A percentile compares a stretch with the other conserved stretches of the same genome.
Conservation (phyloP, 805 yeast species). For the Candida ficus region DNA sequence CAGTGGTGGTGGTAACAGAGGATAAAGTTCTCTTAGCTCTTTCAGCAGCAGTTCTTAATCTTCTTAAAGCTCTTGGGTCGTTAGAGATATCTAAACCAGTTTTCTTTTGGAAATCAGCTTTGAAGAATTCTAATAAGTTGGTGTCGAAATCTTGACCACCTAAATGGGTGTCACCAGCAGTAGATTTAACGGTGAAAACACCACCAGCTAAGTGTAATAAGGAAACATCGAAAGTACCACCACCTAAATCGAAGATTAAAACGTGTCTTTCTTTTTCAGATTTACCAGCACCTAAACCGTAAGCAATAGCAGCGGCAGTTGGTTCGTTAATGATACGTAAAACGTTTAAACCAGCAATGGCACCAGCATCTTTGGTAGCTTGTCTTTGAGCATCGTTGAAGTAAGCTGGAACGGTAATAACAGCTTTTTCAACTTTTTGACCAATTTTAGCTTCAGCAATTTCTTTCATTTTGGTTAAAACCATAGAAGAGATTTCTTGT, state of each 20-base stretch:
- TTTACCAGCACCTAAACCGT: conserved; percentile 93
- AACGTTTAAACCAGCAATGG: conserved; percentile 74
- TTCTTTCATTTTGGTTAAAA: conserved; percentile 77
- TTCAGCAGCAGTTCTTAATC: conserved; percentile 98
- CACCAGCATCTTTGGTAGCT: conserved; percentile 80
- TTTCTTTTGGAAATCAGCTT: conserved; percentile 93
- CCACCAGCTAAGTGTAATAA: conserved; percentile 91
- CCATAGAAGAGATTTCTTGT: conserved; percentile 74
- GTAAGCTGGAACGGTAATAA: conserved; percentile 75
- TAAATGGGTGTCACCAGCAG: conserved; percentile 99
- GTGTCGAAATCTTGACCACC: conserved; percentile 99
- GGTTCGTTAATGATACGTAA: conserved; percentile 76
- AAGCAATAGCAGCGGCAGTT: conserved; percentile 98
- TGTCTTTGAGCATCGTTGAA: conserved; percentile 79
- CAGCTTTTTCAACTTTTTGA: conserved; percentile 67
- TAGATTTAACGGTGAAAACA: conserved; percentile 94
- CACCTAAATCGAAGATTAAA: conserved; percentile 93
- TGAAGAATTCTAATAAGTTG: conserved; percentile 90
- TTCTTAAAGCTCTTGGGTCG: conserved; percentile 94
- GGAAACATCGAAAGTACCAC: conserved; percentile 98
- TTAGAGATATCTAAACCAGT: conserved; percentile 83
- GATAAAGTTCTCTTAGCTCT: conserved; percentile 98
- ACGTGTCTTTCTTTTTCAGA: conserved; percentile 81
- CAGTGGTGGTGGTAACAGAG: conserved; percentile 90
- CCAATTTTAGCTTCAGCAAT: conserved; percentile 76